Conservation (phyloP, 1,139 yeast species). For the Ashbya aceris region DNA sequence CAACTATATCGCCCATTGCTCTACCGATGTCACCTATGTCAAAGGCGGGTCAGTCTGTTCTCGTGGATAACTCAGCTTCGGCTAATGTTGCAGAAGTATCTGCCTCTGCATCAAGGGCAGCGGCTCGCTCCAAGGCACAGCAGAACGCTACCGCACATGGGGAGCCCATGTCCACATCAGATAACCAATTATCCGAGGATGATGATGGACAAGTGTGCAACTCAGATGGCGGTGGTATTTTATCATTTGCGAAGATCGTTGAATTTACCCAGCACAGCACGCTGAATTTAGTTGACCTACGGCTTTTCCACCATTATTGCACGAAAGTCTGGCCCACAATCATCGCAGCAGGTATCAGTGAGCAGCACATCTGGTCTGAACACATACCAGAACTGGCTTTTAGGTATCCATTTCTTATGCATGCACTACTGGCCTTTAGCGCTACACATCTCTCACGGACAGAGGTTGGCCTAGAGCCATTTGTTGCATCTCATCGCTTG, state of each 20-base stretch:
- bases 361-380: slow-evolving; percentile 75
- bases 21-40: slow-evolving; percentile 24
- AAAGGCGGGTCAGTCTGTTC: slow-evolving; percentile 6
- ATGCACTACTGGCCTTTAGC: slow-evolving; percentile 76
- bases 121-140: neutral
- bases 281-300: slow-evolving; percentile 67
- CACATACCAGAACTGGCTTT: slow-evolving; percentile 87
- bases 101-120: neutral
- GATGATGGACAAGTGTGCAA: neutral
- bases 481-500: slow-evolving; percentile 79
- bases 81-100: neutral
- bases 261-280: slow-evolving; percentile 27
- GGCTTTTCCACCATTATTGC: slow-evolving; percentile 80
- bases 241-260: slow-evolving; percentile 17
- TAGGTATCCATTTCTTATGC: slow-evolving; percentile 85
- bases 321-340: slow-evolving; percentile 79
- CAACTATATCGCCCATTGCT: slow-evolving; percentile 20
- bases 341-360: slow-evolving; percentile 84
- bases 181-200: neutral
- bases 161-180: neutral
- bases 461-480: slow-evolving; percentile 67
- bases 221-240: slow-evolving; percentile 6
- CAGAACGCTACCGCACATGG: neutral
- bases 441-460: slow-evolving; percentile 84
- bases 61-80: neutral